Conservation (phyloP, 805 yeast genomes). For the Candida mattraensis region DNA sequence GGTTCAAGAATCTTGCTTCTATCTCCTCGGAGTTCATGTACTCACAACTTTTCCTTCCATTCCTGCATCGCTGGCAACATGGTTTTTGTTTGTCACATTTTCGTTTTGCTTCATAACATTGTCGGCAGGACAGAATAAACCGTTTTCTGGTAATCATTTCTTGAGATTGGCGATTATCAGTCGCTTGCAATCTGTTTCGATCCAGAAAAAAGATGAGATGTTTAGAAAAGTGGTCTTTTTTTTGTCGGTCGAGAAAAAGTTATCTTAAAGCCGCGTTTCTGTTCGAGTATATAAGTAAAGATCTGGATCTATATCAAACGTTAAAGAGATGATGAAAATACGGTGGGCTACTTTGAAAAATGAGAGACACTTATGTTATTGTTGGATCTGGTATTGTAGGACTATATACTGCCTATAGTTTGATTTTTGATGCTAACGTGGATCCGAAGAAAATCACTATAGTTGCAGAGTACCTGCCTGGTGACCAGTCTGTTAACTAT, state of each 20-base stretch:
- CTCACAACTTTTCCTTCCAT: conserved; percentile 16
- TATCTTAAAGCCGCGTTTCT: conserved; percentile 1
- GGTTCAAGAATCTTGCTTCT: conserved; percentile 14
- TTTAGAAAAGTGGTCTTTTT: too few species aligned
- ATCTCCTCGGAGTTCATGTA: conserved; percentile 20
- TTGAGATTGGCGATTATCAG: conserved; percentile 6
- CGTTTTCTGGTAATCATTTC: conserved; percentile 18
- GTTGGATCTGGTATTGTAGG: conserved; percentile 69
- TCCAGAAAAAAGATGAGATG: background rate
- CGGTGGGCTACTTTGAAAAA: too few species aligned
- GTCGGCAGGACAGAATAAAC: conserved; percentile 19
- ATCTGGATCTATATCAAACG: background rate
- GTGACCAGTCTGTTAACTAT: conserved; percentile 70
- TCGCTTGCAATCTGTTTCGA: too few species aligned
- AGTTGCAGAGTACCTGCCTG: conserved; percentile 69
- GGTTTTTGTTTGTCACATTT: conserved; percentile 21
- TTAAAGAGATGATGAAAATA: too few species aligned
- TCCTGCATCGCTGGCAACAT: conserved; percentile 16
- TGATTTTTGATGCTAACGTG: conserved; percentile 40
- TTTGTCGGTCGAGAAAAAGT: conserved; percentile 2
- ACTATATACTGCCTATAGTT: conserved; percentile 55
- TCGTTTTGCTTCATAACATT: conserved; percentile 21
- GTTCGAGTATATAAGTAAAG: background rate
- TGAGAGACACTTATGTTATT: conserved; percentile 22
- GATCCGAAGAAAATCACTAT: conserved; percentile 47